phyloP scores from a whole-genome alignment of 2,329 filamentous ascomycete genomes.

The Colletotrichum cuscutae region DNA sequence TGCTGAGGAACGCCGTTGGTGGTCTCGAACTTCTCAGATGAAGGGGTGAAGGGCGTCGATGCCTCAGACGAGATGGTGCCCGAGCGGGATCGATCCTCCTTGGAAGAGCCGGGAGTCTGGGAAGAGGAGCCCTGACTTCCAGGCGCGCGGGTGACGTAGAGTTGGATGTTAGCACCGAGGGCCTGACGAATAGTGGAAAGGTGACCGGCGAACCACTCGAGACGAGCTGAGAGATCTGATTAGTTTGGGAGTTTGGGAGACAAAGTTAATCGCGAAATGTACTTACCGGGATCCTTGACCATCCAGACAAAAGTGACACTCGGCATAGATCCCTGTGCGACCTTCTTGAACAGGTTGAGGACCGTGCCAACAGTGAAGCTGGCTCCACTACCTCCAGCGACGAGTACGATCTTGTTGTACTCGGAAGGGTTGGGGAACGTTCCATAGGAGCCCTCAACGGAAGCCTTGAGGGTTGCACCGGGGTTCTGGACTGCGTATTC shows the following conservation, averaged over 20 bases:
- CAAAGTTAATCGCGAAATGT: neutral
- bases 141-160: slow-evolving; percentile 47
- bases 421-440: slow-evolving; percentile 55
- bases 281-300: slow-evolving; percentile 49
- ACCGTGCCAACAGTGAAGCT: slow-evolving; percentile 61
- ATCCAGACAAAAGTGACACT: slow-evolving; percentile 53
- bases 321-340: slow-evolving; percentile 36
- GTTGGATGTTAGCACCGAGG: slow-evolving; percentile 41
- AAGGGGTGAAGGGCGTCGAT: slow-evolving; percentile 7
- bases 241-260: slow-evolving; percentile 11
- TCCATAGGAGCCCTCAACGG: slow-evolving; percentile 65
- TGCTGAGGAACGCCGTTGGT: slow-evolving; percentile 7
- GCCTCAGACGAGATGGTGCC: slow-evolving; percentile 16
- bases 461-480: slow-evolving; percentile 54
- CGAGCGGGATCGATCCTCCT: slow-evolving; percentile 12
- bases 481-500: slow-evolving; percentile 55
- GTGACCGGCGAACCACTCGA: slow-evolving; percentile 51
- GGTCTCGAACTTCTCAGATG: slow-evolving; percentile 19
- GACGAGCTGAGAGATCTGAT: slow-evolving; percentile 41
- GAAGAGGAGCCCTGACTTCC: neutral
- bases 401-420: slow-evolving; percentile 39
- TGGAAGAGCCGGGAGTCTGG: neutral
- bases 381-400: slow-evolving; percentile 63
- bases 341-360: slow-evolving; percentile 47
- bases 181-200: slow-evolving; percentile 45